Percentiles rank a stretch among this genome's conserved stretches.
Evolutionary conservation across 1,139 yeast species (phyloP).

Genomic region (Pichia sp.): DNA sequence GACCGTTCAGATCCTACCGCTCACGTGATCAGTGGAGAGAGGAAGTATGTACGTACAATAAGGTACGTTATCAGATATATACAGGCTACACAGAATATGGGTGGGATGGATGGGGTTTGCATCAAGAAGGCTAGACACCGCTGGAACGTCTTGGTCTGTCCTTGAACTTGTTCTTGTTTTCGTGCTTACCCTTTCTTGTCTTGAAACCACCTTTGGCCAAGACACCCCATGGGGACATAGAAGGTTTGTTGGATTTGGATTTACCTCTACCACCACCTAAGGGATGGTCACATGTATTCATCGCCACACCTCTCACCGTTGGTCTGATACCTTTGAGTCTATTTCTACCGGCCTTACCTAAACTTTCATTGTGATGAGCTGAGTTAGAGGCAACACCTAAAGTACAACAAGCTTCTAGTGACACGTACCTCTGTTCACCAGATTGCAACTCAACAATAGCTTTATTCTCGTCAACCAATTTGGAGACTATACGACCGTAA

Average conservation of each 20-base stretch:
- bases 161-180: constrained; percentile 74
- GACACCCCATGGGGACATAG: constrained; percentile 96
- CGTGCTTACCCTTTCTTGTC: constrained; percentile 86
- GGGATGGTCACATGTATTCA: constrained; percentile 97
- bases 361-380: constrained; percentile 80
- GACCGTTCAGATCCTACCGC: neutral
- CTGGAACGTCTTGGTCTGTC: constrained; percentile 71
- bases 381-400: constrained; percentile 92
- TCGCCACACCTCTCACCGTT: constrained; percentile 94
- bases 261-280: constrained; percentile 99
- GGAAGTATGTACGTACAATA: neutral
- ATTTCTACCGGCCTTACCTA: constrained; percentile 97
- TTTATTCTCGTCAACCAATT: constrained; percentile 58
- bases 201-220: constrained; percentile 85
- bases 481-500: constrained; percentile 81
- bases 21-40: neutral
- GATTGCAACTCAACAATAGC: constrained; percentile 80
- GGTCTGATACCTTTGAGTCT: constrained; percentile 95
- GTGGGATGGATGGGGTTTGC: neutral
- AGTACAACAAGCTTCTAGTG: constrained; percentile 85
- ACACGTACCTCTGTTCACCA: constrained; percentile 90
- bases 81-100: neutral
- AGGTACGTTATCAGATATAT: neutral
- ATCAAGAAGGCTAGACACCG: neutral
- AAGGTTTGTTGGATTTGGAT: constrained; percentile 88